Base-by-base conservation (phyloP, 108 stramenopile species). In the Schizochytrium sp. region DNA sequence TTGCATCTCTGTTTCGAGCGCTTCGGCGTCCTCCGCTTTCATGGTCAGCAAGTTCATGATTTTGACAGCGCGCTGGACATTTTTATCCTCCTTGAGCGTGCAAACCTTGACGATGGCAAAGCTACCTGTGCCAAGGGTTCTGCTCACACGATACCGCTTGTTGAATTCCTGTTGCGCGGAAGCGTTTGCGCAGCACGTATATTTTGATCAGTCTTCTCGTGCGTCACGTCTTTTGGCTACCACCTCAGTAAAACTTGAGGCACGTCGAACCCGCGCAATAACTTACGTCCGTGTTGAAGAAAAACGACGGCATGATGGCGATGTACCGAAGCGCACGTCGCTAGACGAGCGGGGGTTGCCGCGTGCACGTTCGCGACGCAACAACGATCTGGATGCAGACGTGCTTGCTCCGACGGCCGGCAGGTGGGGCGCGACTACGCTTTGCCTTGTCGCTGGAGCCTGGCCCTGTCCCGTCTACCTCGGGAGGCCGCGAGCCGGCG, bases 61-160 rank as follows among this genome's bases (percentile, higher is more conserved):
- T 83, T 92, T 92, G 60, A 92, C 60, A 25, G 92, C 92, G 44
- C 89, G 58, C 12, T 43, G 44, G 21, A 28, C n/a, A 34, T 83
- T 89, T 19, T 87, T 60, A 53, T 91, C 90, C 19, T 69, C 44
- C 87, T 91, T 91, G 48, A 58, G 28, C 4, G 87, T 89, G 44
- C 60, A 89, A 16, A 87, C 43, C 34, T 87, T 89, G 28, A 92
- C 91, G n/a, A 87, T 89, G 72, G 88, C 90, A 58, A 90, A 90
- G 57, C 58, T 48, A 23, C 91, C 91, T 19, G 88, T 76, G 0
- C 91, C 91, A 1, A 92, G 88, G 5, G 45, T 83, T 44, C 72
- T 88, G 8, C 88, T 58, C 72, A 92, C 16, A 5, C 63, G 88
- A 88, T 92, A 92, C 44, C 58, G 16, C 23, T 53, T 87, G 14